Evolutionary conservation across 139 green algal genomes (phyloP), one percentile per base, ranked within the genome.

Genomic region (Chlorella sorokiniana): DNA sequence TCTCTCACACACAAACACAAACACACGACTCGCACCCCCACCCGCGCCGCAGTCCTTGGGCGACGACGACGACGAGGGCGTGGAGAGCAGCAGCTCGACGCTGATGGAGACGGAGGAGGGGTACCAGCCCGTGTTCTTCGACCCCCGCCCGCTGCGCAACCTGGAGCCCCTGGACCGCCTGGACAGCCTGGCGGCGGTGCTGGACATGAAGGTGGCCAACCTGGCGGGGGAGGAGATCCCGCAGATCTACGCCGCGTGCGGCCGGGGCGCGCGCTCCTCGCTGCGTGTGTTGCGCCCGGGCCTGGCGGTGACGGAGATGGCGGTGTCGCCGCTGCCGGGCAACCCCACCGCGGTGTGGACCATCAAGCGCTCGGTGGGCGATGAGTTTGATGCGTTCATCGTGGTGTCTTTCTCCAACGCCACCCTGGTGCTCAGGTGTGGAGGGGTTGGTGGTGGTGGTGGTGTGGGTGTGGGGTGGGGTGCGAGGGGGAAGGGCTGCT

Each of bases 381-480:
- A 98, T 75, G 93, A 96, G 63, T 96, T 92, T 78, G 96, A 99
- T 81, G 88, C 90, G 8, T 98, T 95, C 93, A 99, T 99, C 76
- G 90, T 99, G 20, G 96, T 99, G 63, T 97, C 93, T 29, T 99
- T 99, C 89, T 84, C 85, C 48, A 98, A 98, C 70, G 96, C 95
- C 33, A 99, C 97, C 3, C 92, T 99, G 86, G 95, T 95, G 70
- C 29, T 91, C 25, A 72, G 69, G 79, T 84, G 69, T 3, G 78
- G 6, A 22, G 62, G 35, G 40, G 37, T 23, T 9, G 27, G 41
- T 14, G 41, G 7, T 45, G 44, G 4, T 29, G 45, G 3, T 35
- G 25, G 33, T 27, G 20, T 64, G 44, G 4, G 25, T 59, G 10
- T 25, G 20, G 18, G 62, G 20, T 11, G 48, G 14, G 48, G 48